Evolutionary conservation across 495 filamentous ascomycete species (phyloP), one percentile per base, ranked within the genome.

Genomic region (Aspergillus ostianus): DNA sequence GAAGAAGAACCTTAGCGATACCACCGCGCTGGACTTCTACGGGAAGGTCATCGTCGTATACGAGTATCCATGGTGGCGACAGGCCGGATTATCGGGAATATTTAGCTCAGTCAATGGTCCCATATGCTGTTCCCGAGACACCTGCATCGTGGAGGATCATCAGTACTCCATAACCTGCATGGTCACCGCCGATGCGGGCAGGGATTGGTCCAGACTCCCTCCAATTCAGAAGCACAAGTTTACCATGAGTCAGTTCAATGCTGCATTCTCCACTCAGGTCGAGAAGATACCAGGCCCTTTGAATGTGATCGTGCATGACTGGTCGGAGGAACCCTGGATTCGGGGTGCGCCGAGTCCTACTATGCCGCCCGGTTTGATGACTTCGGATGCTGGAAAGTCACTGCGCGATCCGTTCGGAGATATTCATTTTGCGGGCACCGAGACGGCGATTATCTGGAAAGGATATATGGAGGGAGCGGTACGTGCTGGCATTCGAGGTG

Each of bases 401-500:
- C 45, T 76, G 27, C 60, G 59, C 20, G 63, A 57, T 48, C 64
- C 64, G 6, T 60, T 65, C 48, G 65, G 70, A 0, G 62, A 70
- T 51, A 20, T 79, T 26, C 75, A 79, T 59, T 80, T 80, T 65
- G 70, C 66, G 1, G 77, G 77, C 13, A 71, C 73, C 2, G 77
- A 80, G 66, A 77, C 68, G 8, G 64, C 73, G 4, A 56, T 51
- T 4, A 63, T 69, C 18, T 80, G 75, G 75, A 71, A 66, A 52
- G 77, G 77, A 8, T 77, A 72, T 60, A 79, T 80, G 75, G 77
- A 80, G 53, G 77, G 77, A 0, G 77, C 77, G 0, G 55, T 78
- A 13, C 46, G 67, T 26, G 63, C 61, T 49, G 76, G 76, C 0
- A 20, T 20, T 19, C 18, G 47, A 20, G 47, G 57, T 67, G 53